Evolutionary conservation across 2,329 filamentous ascomycete species (phyloP).

Genomic region (Chalara sp.): DNA sequence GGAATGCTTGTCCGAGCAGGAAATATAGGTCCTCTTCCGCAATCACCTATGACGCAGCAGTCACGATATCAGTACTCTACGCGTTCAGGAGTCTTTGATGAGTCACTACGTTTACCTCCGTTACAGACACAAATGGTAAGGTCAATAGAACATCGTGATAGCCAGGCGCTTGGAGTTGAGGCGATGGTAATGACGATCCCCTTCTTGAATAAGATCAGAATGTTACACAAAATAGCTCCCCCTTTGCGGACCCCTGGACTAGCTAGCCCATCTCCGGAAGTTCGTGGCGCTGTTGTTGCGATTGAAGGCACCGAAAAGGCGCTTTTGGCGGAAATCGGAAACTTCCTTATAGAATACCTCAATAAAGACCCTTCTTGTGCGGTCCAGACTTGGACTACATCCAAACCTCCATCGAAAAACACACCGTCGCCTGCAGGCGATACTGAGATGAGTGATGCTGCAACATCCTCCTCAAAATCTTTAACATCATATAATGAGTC

Average conservation of each 20-base stretch:
- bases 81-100: slow-evolving; percentile 21
- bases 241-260: slow-evolving; percentile 43
- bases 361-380: slow-evolving; percentile 19
- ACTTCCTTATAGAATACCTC: slow-evolving; percentile 43
- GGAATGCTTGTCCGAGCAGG: slow-evolving; percentile 14
- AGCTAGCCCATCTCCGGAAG: slow-evolving; percentile 30
- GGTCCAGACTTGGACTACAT: slow-evolving; percentile 21
- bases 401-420: background rate
- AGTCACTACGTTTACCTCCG: slow-evolving; percentile 28
- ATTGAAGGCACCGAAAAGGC: slow-evolving; percentile 65
- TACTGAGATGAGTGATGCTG: slow-evolving; percentile 13
- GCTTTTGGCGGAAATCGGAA: slow-evolving; percentile 50
- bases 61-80: slow-evolving; percentile 18
- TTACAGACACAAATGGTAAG: slow-evolving; percentile 27
- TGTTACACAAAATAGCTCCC: slow-evolving; percentile 70
- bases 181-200: slow-evolving; percentile 71
- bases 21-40: slow-evolving; percentile 24
- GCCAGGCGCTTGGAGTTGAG: slow-evolving; percentile 44
- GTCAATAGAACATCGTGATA: slow-evolving; percentile 29
- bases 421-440: background rate
- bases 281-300: slow-evolving; percentile 73
- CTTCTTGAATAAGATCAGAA: slow-evolving; percentile 67
- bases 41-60: slow-evolving; percentile 20
- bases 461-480: background rate
- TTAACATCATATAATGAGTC: background rate